Evolutionary conservation across 1,284 basidiomycete genomes (phyloP).

Genomic region (Coniophora puteana): DNA sequence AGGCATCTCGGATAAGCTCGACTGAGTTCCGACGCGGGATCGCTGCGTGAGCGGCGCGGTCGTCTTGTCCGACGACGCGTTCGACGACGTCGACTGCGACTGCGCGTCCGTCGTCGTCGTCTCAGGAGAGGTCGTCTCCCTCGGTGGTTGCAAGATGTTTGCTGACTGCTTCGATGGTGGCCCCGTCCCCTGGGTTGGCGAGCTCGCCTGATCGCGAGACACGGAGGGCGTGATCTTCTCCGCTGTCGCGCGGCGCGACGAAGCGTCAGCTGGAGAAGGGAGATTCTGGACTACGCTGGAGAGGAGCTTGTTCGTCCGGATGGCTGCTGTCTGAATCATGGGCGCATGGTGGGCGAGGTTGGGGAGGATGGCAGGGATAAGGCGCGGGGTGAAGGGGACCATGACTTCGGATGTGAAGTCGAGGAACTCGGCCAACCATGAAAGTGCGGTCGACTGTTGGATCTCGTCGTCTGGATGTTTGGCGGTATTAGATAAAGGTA

Average conservation of each 20-base stretch:
- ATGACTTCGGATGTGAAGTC: slow-evolving; percentile 88
- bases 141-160: slow-evolving; percentile 30
- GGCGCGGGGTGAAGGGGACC: slow-evolving; percentile 90
- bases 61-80: slow-evolving; percentile 18
- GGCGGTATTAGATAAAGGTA: not conserved
- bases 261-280: slow-evolving; percentile 61
- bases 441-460: slow-evolving; percentile 83
- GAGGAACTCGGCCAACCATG: slow-evolving; percentile 93
- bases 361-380: slow-evolving; percentile 90
- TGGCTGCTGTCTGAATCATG: slow-evolving; percentile 86
- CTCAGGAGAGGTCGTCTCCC: slow-evolving; percentile 46
- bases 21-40: slow-evolving; percentile 26
- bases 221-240: slow-evolving; percentile 28
- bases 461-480: slow-evolving; percentile 73
- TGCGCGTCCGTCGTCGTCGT: slow-evolving; percentile 29
- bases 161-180: slow-evolving; percentile 46
- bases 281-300: slow-evolving; percentile 83
- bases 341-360: slow-evolving; percentile 91
- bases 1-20: slow-evolving; percentile 40
- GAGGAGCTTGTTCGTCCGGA: slow-evolving; percentile 84
- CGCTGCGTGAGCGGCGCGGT: slow-evolving; percentile 22
- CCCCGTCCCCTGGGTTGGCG: slow-evolving; percentile 41
- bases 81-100: slow-evolving; percentile 15
- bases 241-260: slow-evolving; percentile 35
- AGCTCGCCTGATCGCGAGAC: slow-evolving; percentile 36